Base-by-base conservation (phyloP, 371 early-diverging fungal genomes). In the Massospora cicadina region DNA sequence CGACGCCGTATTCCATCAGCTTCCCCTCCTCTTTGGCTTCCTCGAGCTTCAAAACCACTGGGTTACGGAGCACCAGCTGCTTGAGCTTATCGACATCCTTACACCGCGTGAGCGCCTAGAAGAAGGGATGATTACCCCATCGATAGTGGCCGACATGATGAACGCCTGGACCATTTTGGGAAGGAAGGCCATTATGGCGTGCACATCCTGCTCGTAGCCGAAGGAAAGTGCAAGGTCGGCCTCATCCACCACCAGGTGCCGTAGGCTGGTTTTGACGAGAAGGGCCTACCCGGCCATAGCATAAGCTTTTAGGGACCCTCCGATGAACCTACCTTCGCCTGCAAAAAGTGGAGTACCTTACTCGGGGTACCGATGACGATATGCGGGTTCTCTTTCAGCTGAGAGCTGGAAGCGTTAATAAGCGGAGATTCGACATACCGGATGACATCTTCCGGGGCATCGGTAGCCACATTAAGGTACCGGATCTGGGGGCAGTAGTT, bases 191-290 rank as follows among this genome's bases (percentile, higher is more conserved):
- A 86, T 68, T 26, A 86, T 75, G 29, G 90, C 80, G 63, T 79
- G 78, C 43, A 92, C 69, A 71, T 92, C 93, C 43, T 88, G 83
- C 65, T 90, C 87, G 68, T 93, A 90, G 27, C 96, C 98, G 73
- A 90, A 94, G 27, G 90, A 90, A 55, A 93, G 74, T 0, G 95
- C 85, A 31, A 95, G 72, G 75, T 95, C 95, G 0, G 95, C 95
- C 75, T 97, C 98, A 66, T 97, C 98, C 60, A 97, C 88, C 12
- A 94, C 91, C 33, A 97, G 76, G 1, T 65, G 29, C 13, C 25
- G 21, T 13, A 58, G 31, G 24, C 28, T 57, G 24, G 28, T 21
- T 55, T 65, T 58, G 33, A 58, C 58, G 23, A 53, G 17, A 26
- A 43, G 32, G 17, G 54, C 24, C 32, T 54, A 13, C 31, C 25